Conservation (phyloP, 306 rosid species). For the Oxytropis ochrocephala region DNA sequence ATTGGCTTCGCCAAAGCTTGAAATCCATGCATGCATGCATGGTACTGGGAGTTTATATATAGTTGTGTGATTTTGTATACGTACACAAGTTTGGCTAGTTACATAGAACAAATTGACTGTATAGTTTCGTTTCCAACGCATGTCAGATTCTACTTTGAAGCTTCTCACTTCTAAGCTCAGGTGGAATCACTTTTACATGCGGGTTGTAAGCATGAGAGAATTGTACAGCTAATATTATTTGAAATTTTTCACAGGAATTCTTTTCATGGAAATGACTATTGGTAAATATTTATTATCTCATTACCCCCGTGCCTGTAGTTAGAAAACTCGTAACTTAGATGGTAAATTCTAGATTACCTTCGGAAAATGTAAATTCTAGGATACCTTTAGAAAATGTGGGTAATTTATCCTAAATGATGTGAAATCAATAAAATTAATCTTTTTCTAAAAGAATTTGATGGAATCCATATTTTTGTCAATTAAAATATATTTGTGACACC, state of each 20-base stretch:
- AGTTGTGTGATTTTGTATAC: neutral
- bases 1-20: conserved; percentile 8
- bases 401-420: no score
- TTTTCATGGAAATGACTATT: neutral
- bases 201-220: neutral
- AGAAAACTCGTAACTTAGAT: no score
- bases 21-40: neutral
- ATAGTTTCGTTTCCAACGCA: neutral
- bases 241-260: neutral
- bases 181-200: neutral
- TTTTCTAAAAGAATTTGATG: no score
- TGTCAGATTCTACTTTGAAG: neutral
- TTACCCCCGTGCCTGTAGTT: no score
- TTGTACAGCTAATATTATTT: neutral
- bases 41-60: no score
- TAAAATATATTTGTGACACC: no score
- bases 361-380: no score
- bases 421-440: no score
- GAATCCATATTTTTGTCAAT: no score
- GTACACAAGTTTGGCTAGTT: neutral
- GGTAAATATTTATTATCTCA: no score
- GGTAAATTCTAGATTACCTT: no score
- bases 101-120: neutral
- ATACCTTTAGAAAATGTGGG: no score
- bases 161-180: neutral